Conservation (phyloP, 23 red algal species). For the Rhodosorus marinus region DNA sequence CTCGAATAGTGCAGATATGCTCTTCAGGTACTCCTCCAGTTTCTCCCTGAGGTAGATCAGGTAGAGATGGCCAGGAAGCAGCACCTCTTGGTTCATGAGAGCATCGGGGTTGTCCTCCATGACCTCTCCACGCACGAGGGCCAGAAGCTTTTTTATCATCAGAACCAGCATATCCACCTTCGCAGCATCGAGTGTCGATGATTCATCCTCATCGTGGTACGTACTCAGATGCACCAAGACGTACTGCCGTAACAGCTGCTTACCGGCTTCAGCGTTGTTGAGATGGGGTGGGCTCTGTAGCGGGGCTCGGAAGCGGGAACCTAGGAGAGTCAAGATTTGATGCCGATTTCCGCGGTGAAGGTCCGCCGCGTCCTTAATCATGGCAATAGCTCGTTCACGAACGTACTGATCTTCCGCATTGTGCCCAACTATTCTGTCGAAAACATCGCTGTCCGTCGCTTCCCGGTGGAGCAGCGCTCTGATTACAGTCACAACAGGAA, state of each 20-base stretch:
- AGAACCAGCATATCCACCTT: constrained; percentile 48
- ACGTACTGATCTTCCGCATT: constrained; percentile 13
- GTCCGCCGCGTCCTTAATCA: constrained; percentile 39
- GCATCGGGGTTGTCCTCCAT: constrained; percentile 65
- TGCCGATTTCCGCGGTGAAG: not conserved
- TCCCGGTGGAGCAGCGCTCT: constrained; percentile 37
- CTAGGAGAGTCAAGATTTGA: constrained; percentile 11
- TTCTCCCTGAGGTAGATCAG: constrained; percentile 70
- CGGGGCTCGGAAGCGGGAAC: constrained; percentile 19
- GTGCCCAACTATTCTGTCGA: constrained; percentile 36
- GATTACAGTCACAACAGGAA: constrained; percentile 54
- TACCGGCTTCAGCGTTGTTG: constrained; percentile 39
- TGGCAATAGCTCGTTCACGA: constrained; percentile 30
- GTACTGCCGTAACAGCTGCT: constrained; percentile 38
- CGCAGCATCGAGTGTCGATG: constrained; percentile 7
- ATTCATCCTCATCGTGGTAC: constrained; percentile 14
- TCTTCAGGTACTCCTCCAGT: constrained; percentile 18
- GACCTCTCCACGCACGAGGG: constrained; percentile 18
- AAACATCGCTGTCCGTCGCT: constrained; percentile 48
- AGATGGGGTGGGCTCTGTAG: not conserved
- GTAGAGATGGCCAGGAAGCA: constrained; percentile 80
- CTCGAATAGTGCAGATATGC: not conserved
- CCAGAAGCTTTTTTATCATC: constrained; percentile 52
- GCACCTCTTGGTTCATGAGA: constrained; percentile 59
- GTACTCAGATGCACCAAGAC: constrained; percentile 74